These are phyloP conservation scores for Zygosaccharomyces pseudorouxii DNA, from an alignment of 805 yeast species.

Conservation along the genomic window DNA sequence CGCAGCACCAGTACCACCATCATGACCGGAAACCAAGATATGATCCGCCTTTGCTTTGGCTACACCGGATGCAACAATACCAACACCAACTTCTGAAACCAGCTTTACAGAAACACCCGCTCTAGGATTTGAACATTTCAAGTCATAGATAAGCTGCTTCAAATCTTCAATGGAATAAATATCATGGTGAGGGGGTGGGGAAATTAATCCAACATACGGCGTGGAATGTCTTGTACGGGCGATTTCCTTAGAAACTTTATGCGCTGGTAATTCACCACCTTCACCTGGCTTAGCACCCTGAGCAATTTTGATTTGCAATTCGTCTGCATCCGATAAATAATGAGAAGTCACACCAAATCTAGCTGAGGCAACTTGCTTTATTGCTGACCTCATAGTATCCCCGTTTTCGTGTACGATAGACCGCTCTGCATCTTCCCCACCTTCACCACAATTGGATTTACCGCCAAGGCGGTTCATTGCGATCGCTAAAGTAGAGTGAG, in stretches of 20 bases:
- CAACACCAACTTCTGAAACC: constrained; percentile 98
- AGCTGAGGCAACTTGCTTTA: constrained; percentile 96
- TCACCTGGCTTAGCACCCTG: constrained; percentile 99
- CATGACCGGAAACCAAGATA: constrained; percentile 92
- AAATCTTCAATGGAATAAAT: constrained; percentile 96
- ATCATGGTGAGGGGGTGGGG: constrained; percentile 99
- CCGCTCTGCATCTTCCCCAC: constrained; percentile 97
- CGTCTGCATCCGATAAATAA: constrained; percentile 94
- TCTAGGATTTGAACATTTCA: constrained; percentile 95
- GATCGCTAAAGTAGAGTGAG: constrained; percentile 94
- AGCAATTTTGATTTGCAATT: constrained; percentile 96
- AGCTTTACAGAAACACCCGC: constrained; percentile 95
- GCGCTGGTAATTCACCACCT: constrained; percentile 98
- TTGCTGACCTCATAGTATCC: constrained; percentile 98
- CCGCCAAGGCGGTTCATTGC: constrained; percentile 99
- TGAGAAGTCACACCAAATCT: constrained; percentile 96
- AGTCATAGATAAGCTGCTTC: constrained; percentile 92
- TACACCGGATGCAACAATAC: constrained; percentile 98
- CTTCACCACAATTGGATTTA: constrained; percentile 97
- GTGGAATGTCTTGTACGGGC: constrained; percentile 97
- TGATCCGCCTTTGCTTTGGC: constrained; percentile 99
- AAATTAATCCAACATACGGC: constrained; percentile 92
- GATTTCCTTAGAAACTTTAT: constrained; percentile 80
- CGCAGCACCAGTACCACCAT: constrained; percentile 99
- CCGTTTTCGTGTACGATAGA: constrained; percentile 77